These are phyloP conservation scores for Antitrichia curtipendula DNA, from an alignment of 225 moss, liverwort and hornwort species.

Conservation along the genomic window DNA sequence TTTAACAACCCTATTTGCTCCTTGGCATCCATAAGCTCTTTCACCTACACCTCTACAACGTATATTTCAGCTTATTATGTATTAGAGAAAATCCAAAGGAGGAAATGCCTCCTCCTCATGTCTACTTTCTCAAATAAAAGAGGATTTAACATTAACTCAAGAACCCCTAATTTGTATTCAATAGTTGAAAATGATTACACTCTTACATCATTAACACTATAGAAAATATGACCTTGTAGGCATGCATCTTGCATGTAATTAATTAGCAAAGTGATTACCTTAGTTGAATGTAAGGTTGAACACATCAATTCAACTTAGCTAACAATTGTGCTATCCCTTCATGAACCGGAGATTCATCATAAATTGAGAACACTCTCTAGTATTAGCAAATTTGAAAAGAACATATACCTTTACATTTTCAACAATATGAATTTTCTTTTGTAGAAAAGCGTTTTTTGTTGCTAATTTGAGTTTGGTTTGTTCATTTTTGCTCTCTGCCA, in stretches of 20 bases:
- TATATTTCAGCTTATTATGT: neutral
- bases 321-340: neutral
- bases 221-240: neutral
- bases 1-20: slow-evolving; percentile 33
- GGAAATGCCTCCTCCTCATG: neutral
- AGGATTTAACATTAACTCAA: neutral
- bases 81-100: too few species aligned
- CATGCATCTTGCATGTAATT: neutral
- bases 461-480: slow-evolving; percentile 11
- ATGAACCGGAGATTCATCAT: neutral
- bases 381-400: neutral
- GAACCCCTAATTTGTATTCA: neutral
- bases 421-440: neutral
- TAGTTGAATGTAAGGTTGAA: neutral
- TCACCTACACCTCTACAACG: slow-evolving; percentile 14
- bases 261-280: neutral
- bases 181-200: neutral
- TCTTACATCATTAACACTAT: neutral
- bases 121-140: neutral
- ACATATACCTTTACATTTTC: neutral
- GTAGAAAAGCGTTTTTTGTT: slow-evolving; percentile 1
- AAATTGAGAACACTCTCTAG: neutral
- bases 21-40: slow-evolving; percentile 25
- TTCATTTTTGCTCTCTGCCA: slow-evolving; percentile 34
- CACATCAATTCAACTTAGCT: neutral